phyloP scores from a whole-genome alignment of 129 eudicot species.

The Flaveria robusta region DNA sequence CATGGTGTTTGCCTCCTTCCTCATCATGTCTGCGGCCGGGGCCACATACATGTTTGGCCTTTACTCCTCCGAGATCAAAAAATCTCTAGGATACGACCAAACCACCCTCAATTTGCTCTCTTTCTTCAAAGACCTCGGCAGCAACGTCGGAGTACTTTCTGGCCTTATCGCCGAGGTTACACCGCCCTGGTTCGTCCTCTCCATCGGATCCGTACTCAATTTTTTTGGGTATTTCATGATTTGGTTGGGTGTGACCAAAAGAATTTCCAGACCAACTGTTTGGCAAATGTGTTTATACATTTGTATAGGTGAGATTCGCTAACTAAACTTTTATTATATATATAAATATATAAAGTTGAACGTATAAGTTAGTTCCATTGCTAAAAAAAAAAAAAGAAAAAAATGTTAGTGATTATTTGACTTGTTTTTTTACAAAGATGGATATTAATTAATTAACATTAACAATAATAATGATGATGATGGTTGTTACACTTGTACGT shows the following conservation, averaged over 20 bases:
- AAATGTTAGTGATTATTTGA: too few relatives aligned
- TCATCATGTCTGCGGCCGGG: conserved; percentile 82
- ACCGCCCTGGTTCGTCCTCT: conserved; percentile 76
- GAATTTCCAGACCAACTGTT: conserved; percentile 58
- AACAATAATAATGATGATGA: too few relatives aligned
- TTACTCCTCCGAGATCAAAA: conserved; percentile 65
- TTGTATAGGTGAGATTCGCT: conserved; percentile 50
- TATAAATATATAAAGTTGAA: too few relatives aligned
- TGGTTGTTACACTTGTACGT: too few relatives aligned
- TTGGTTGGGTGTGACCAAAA: conserved; percentile 76
- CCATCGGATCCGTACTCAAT: conserved; percentile 64
- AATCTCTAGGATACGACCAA: conserved; percentile 71
- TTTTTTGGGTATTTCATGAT: conserved; percentile 89
- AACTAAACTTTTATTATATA: too few relatives aligned
- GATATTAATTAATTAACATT: too few relatives aligned
- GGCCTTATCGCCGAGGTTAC: conserved; percentile 82
- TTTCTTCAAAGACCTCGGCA: conserved; percentile 78
- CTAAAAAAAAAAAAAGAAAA: too few relatives aligned
- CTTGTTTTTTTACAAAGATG: too few relatives aligned
- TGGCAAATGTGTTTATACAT: conserved; percentile 92
- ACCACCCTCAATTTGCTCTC: conserved; percentile 72
- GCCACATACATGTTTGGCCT: conserved; percentile 86
- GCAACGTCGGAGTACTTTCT: conserved; percentile 69
- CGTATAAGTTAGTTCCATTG: too few relatives aligned
- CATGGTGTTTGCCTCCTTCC: conserved; percentile 78